phyloP scores from a whole-genome alignment of 306 rosid genomes.

The Dicorynia guianensis region DNA sequence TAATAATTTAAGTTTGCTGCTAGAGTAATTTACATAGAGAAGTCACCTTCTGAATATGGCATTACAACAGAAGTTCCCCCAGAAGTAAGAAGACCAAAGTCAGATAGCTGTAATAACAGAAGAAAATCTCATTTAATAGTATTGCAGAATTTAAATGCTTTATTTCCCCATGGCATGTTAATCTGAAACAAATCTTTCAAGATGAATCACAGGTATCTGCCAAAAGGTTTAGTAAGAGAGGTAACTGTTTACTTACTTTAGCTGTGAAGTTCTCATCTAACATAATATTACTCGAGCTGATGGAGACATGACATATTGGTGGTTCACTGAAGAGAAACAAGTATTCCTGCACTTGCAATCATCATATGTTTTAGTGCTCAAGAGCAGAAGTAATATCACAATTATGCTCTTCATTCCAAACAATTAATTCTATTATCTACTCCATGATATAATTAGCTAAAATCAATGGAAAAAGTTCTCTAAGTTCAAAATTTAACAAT shows the following conservation, averaged over 20 bases:
- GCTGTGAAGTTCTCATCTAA: conserved; percentile 83
- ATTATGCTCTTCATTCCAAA: neutral
- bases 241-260: conserved; percentile 58
- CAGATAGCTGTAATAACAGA: conserved; percentile 66
- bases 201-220: neutral
- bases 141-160: conserved; percentile 8
- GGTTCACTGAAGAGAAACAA: conserved; percentile 86
- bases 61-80: conserved; percentile 44
- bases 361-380: neutral
- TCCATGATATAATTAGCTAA: too few species aligned
- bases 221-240: neutral
- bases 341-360: conserved; percentile 71
- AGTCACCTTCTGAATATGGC: conserved; percentile 68
- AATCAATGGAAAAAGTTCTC: too few species aligned
- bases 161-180: conserved; percentile 30
- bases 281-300: conserved; percentile 82
- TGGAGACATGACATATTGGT: conserved; percentile 67
- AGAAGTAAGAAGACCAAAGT: conserved; percentile 56
- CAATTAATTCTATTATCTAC: neutral
- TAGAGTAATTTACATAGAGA: conserved; percentile 6
- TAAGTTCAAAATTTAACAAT: too few species aligned
- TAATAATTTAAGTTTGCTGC: neutral
- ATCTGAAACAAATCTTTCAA: neutral
- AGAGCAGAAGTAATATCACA: neutral
- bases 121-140: conserved; percentile 5